Evolutionary conservation across 805 yeast species (phyloP), one percentile per base, ranked within the genome.

Genomic region (Helenozyma baotianmanensis): DNA sequence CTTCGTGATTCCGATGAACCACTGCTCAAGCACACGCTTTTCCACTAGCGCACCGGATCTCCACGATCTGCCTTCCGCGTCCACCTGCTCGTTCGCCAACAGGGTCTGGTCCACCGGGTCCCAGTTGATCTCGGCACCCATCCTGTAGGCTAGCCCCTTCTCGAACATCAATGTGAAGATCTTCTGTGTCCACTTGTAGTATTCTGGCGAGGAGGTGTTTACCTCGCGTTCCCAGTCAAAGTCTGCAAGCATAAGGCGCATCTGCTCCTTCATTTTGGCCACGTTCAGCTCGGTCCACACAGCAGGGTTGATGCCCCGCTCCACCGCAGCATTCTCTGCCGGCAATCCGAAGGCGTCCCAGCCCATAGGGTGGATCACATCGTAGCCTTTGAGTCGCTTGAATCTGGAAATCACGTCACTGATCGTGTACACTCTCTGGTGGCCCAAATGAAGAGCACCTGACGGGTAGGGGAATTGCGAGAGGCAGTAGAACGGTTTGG

Each of bases 341-440:
- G 98, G 98, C 17, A 92, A 66, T 1, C 98, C 98, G 68, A 92
- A 92, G 0, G 97, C 95, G 65, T 92, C 98, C 97, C 97, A 92
- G 0, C 98, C 98, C 95, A 92, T 89, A 0, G 97, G 97, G 53
- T 92, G 96, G 2, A 90, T 68, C 10, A 90, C 96, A 23, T 78
- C 62, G 45, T 70, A 73, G 1, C 96, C 96, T 31, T 72, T 74
- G 60, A 85, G 71, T 42, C 92, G 67, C 43, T 85, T 74, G 56
- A 74, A 90, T 43, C 97, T 66, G 1, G 95, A 73, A 24, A 92
- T 53, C 2, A 79, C 82, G 56, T 92, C 98, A 47, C 89, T 78
- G 19, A 92, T 87, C 1, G 96, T 83, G 57, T 85, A 92, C 0
- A 92, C 98, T 33, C 98, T 67, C 27, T 89, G 69, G 58, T 92